These are phyloP conservation scores for Penicillium occitanis DNA, from an alignment of 2,329 filamentous ascomycete genomes.

Conservation along the genomic window DNA sequence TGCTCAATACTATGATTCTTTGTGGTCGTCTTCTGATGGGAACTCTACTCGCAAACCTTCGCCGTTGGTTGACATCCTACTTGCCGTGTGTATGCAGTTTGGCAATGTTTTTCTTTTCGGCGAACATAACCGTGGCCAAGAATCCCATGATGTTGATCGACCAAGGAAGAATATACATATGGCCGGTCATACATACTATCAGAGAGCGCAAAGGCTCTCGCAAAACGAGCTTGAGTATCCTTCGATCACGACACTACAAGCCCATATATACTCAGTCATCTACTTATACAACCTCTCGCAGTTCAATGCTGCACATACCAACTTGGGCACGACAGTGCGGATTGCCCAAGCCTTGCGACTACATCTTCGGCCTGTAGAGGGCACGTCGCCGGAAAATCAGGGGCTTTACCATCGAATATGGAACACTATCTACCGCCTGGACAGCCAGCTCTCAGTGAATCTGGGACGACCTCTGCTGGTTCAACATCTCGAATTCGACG, in stretches of 20 bases:
- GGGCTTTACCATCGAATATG: slow-evolving; percentile 52
- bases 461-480: slow-evolving; percentile 47
- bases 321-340: slow-evolving; percentile 40
- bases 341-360: slow-evolving; percentile 48
- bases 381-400: slow-evolving; percentile 30
- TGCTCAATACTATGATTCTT: slow-evolving; percentile 42
- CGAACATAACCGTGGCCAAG: slow-evolving; percentile 6
- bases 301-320: slow-evolving; percentile 47
- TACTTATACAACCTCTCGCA: slow-evolving; percentile 50
- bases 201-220: slow-evolving; percentile 45
- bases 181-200: slow-evolving; percentile 46
- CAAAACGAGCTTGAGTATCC: slow-evolving; percentile 47
- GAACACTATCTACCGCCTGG: slow-evolving; percentile 51
- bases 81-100: slow-evolving; percentile 54
- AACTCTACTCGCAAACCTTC: slow-evolving; percentile 41
- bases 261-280: slow-evolving; percentile 42
- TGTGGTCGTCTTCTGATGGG: slow-evolving; percentile 34
- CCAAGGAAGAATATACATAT: slow-evolving; percentile 28
- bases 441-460: slow-evolving; percentile 48
- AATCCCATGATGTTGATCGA: slow-evolving; percentile 30
- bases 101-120: slow-evolving; percentile 32
- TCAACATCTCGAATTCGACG: slow-evolving; percentile 29
- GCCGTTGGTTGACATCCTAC: slow-evolving; percentile 52
- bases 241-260: slow-evolving; percentile 48
- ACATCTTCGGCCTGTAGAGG: slow-evolving; percentile 43